Evolutionary conservation across 805 yeast species (phyloP), one percentile per base, ranked within the genome.

Genomic region (Candida mattraensis): DNA sequence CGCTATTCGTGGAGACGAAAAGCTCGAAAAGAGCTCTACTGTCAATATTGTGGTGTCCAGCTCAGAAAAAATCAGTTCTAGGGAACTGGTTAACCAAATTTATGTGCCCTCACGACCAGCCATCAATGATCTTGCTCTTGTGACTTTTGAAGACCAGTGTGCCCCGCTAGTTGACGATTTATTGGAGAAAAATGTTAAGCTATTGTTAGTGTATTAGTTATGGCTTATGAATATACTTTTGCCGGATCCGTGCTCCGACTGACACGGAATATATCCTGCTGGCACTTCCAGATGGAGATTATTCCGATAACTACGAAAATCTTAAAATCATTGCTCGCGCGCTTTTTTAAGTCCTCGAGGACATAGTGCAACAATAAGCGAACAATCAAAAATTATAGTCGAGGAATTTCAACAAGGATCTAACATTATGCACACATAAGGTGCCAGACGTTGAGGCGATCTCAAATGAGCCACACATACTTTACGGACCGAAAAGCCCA

Each of bases 81-180:
- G 21, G 10, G 44, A 42, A 8, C 39, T 45, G 21, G 39, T 41
- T 2, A 31, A 28, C 6, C 23, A 18, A 2, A 26, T 27, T 12
- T 23, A 37, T 11, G 18, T 30, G 3, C 12, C 27, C 7, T 12
- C 32, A 1, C n/a, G n/a, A n/a, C 28, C 29, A 11, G 34, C 39
- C 8, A 36, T 49, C 11, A 54, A 51, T 30, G 50, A 53, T 19
- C 34, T 57, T 35, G 44, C 49, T 10, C 34, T 57, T n/a, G 35
- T 52, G 14, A 36, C 56, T 3, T 38, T 41, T 18, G 35, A 25
- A 13, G 43, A 42, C 11, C 18, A 37, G 5, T 33, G 40, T 17
- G 40, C 24, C 9, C 18, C 28, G 3, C 32, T 53, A 13, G 44
- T 50, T 11, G 27, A 44, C 18, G 37, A 42, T 14, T 35, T 56